These are phyloP conservation scores for Mycena vitilis DNA, from an alignment of 768 basidiomycete species.

Conservation along the genomic window DNA sequence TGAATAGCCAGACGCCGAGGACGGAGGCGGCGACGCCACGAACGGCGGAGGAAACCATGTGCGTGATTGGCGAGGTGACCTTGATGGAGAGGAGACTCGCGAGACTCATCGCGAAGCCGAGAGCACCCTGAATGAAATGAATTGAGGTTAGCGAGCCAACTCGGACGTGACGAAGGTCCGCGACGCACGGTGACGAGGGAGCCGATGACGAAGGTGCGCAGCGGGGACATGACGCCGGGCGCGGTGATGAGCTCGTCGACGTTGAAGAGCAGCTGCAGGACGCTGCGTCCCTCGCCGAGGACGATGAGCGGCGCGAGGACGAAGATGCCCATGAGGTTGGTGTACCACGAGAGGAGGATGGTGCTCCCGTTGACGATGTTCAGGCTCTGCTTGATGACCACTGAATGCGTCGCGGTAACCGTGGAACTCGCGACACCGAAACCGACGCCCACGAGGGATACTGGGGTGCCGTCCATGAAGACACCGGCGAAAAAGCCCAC, in stretches of 20 bases:
- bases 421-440: constrained; percentile 89
- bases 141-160: not conserved
- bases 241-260: constrained; percentile 49
- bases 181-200: constrained; percentile 78
- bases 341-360: constrained; percentile 90
- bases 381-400: constrained; percentile 92
- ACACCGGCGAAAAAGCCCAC: constrained; percentile 93
- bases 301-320: constrained; percentile 80
- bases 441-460: constrained; percentile 72
- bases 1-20: constrained; percentile 83
- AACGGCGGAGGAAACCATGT: constrained; percentile 97
- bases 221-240: constrained; percentile 56
- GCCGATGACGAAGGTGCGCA: constrained; percentile 81
- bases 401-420: constrained; percentile 92
- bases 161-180: not conserved
- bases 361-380: constrained; percentile 86
- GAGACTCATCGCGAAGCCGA: constrained; percentile 96
- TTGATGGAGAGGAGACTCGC: constrained; percentile 95
- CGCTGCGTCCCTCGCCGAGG: constrained; percentile 76
- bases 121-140: constrained; percentile 65
- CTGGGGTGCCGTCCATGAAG: constrained; percentile 75
- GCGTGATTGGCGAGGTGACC: constrained; percentile 96
- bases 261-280: constrained; percentile 70
- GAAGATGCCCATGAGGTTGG: constrained; percentile 83
- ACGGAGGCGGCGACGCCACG: constrained; percentile 94